Evolutionary conservation across 2,329 filamentous ascomycete species (phyloP).

Genomic region (Colletotrichum zoysiae): DNA sequence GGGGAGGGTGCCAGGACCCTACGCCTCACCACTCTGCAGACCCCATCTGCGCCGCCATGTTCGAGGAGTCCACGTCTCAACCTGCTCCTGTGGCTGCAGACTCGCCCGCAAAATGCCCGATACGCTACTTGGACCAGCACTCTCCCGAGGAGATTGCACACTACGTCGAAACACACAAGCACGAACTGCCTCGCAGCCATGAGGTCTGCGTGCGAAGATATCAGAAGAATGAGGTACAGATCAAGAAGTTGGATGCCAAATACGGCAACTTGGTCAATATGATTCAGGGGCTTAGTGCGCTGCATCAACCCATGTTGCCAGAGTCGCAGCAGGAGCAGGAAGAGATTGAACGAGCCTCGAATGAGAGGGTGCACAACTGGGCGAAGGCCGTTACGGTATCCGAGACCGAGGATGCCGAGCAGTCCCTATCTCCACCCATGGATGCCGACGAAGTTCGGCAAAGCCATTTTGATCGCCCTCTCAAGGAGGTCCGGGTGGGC

Average conservation of each 20-base stretch:
- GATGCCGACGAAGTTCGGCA: conserved; percentile 70
- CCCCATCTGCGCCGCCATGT: conserved; percentile 75
- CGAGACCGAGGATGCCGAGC: conserved; percentile 55
- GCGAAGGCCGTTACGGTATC: conserved; percentile 78
- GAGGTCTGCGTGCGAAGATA: conserved; percentile 92
- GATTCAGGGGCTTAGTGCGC: conserved; percentile 89
- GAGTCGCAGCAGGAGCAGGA: conserved; percentile 64
- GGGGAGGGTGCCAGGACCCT: conserved; percentile 48
- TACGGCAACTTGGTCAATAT: conserved; percentile 93
- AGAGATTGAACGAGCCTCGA: conserved; percentile 66
- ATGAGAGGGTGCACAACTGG: conserved; percentile 86
- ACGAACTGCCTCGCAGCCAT: conserved; percentile 93
- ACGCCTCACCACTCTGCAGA: conserved; percentile 66
- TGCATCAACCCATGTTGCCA: conserved; percentile 89
- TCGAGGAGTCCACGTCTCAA: conserved; percentile 69
- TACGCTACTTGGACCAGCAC: conserved; percentile 91
- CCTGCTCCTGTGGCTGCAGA: conserved; percentile 62
- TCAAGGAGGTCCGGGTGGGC: conserved; percentile 92
- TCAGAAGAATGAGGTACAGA: conserved; percentile 86
- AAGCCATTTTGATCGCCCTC: conserved; percentile 83
- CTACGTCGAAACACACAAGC: conserved; percentile 95
- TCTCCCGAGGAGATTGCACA: conserved; percentile 92
- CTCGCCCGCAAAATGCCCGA: conserved; percentile 81
- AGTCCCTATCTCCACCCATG: conserved; percentile 27
- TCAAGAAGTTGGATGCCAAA: conserved; percentile 91